Evolutionary conservation across 352 stramenopile species (phyloP).

Genomic region (Globisporangium nunn): DNA sequence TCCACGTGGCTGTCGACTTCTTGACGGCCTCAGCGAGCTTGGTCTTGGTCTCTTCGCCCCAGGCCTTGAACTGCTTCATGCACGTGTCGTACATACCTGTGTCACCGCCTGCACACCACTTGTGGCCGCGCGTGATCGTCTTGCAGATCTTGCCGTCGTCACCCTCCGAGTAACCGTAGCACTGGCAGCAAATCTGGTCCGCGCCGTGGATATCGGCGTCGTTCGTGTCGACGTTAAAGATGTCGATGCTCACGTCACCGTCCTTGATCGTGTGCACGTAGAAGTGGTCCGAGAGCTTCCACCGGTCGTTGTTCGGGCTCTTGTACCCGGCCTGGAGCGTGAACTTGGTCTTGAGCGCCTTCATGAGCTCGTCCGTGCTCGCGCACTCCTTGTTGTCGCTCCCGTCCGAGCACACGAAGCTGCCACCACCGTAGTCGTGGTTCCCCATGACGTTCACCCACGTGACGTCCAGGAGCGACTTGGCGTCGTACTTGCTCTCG

Average conservation of each 20-base stretch:
- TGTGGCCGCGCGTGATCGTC: constrained; percentile 42
- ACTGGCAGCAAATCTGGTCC: constrained; percentile 78
- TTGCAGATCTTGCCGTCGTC: constrained; percentile 36
- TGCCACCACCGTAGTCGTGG: constrained; percentile 59
- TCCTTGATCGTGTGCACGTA: constrained; percentile 28
- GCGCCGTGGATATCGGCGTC: constrained; percentile 42
- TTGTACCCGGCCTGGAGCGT: constrained; percentile 26
- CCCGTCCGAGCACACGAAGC: constrained; percentile 45
- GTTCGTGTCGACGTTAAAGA: constrained; percentile 53
- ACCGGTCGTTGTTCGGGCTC: constrained; percentile 41
- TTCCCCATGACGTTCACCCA: constrained; percentile 70
- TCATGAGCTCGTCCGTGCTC: constrained; percentile 8
- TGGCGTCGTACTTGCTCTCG: constrained; percentile 43
- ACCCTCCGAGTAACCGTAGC: constrained; percentile 63
- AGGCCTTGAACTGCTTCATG: constrained; percentile 54
- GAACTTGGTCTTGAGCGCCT: constrained; percentile 11
- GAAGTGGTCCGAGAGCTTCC: constrained; percentile 39
- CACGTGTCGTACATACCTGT: constrained; percentile 58
- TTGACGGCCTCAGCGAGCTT: constrained; percentile 44
- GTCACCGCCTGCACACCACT: constrained; percentile 46
- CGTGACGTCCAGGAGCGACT: constrained; percentile 36
- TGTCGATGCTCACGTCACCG: constrained; percentile 31
- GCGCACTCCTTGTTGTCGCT: constrained; percentile 1
- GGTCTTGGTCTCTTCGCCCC: constrained; percentile 59
- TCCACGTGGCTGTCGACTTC: constrained; percentile 68